Evolutionary conservation across 306 rosid genomes (phyloP).

Genomic region (Pyrus bretschneideri): DNA sequence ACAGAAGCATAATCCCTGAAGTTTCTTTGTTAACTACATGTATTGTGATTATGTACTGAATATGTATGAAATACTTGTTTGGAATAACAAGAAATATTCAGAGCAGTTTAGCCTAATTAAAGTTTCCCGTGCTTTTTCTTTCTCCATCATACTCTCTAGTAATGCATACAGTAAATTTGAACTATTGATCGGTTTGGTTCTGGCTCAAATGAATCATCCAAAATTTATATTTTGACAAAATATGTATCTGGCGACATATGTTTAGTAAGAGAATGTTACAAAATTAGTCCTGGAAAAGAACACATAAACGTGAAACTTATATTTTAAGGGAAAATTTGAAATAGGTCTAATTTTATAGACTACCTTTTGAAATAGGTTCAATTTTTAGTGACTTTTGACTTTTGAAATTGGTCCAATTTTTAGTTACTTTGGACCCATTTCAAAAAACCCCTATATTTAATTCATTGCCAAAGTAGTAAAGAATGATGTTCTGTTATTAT

Average conservation of each 20-base stretch:
- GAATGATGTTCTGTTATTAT: neutral
- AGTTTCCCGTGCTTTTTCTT: neutral
- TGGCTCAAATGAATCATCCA: neutral
- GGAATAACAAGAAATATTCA: neutral
- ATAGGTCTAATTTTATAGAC: too few relatives aligned
- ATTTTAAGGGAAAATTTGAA: too few relatives aligned
- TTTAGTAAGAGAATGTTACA: neutral
- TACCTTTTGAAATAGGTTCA: too few relatives aligned
- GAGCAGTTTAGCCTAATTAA: neutral
- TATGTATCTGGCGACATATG: neutral
- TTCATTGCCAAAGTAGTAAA: too few relatives aligned
- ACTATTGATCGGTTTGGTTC: neutral
- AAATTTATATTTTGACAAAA: too few relatives aligned
- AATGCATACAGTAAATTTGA: neutral
- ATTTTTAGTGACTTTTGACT: too few relatives aligned
- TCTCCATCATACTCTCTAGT: too few relatives aligned
- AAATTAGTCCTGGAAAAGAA: neutral
- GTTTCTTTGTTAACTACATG: neutral
- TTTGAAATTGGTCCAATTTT: too few relatives aligned
- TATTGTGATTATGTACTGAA: neutral
- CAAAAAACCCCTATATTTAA: too few relatives aligned
- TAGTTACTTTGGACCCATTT: too few relatives aligned
- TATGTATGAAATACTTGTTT: neutral
- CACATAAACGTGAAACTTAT: too few relatives aligned
- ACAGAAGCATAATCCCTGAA: constrained; percentile 53